Evolutionary conservation across 1,284 basidiomycete species (phyloP).

Genomic region (Macrocystidia cucumis): DNA sequence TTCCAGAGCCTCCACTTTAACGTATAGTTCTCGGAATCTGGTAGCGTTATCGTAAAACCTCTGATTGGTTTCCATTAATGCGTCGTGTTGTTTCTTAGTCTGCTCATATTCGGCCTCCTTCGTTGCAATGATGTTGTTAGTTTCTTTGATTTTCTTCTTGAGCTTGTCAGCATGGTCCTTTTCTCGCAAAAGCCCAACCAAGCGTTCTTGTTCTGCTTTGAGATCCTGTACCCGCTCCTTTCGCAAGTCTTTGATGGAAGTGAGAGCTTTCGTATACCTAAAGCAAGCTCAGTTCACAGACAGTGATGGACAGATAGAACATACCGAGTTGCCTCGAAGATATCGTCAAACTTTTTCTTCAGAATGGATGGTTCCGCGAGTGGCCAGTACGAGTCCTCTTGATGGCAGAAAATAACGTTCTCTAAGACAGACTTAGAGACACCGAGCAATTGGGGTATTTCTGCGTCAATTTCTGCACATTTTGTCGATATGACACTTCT

Average conservation of each 20-base stretch:
- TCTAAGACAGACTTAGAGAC: slow-evolving; percentile 96
- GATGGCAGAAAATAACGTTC: slow-evolving; percentile 99
- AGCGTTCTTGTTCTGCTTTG: slow-evolving; percentile 88
- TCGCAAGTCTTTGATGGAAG: slow-evolving; percentile 83
- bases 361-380: slow-evolving; percentile 84
- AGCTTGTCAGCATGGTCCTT: slow-evolving; percentile 86
- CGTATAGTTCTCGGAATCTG: slow-evolving; percentile 80
- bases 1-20: slow-evolving; percentile 64
- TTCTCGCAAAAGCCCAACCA: slow-evolving; percentile 77
- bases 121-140: slow-evolving; percentile 52
- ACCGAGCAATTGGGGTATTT: slow-evolving; percentile 90
- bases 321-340: slow-evolving; percentile 96
- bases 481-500: slow-evolving; percentile 89
- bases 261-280: slow-evolving; percentile 95
- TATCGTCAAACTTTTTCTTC: slow-evolving; percentile 99
- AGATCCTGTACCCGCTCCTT: slow-evolving; percentile 90
- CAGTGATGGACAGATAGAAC: slow-evolving; percentile 3
- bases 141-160: slow-evolving; percentile 57
- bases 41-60: slow-evolving; percentile 80
- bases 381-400: slow-evolving; percentile 99
- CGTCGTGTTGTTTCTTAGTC: slow-evolving; percentile 59
- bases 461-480: slow-evolving; percentile 92
- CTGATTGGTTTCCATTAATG: slow-evolving; percentile 68
- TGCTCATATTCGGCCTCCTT: slow-evolving; percentile 77
- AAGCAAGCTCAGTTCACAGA: slow-evolving; percentile 2